Evolutionary conservation across 78 protist genomes (phyloP).

Genomic region (Dictyostelium purpureum): DNA sequence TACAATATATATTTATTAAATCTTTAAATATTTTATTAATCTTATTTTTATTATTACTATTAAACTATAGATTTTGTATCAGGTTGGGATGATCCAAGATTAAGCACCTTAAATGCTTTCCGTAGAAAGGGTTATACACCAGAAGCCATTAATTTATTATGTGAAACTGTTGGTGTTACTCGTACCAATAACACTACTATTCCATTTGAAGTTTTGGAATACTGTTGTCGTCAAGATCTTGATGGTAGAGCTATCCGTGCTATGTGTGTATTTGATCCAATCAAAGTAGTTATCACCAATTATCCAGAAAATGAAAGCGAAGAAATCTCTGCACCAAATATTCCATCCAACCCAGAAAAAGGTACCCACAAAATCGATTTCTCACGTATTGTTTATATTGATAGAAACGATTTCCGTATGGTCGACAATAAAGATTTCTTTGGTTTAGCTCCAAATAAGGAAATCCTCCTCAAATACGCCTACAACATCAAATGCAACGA

Average conservation of each 20-base stretch:
- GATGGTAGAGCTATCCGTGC: constrained; percentile 76
- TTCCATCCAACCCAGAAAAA: constrained; percentile 75
- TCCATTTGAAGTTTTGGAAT: constrained; percentile 78
- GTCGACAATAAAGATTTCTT: constrained; percentile 76
- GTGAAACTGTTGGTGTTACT: constrained; percentile 95
- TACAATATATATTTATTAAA: not conserved
- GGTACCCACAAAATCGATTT: constrained; percentile 86
- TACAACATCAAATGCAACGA: constrained; percentile 76
- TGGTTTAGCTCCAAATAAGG: constrained; percentile 91
- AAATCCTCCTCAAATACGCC: constrained; percentile 80
- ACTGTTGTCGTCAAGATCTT: constrained; percentile 61
- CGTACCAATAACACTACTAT: constrained; percentile 64
- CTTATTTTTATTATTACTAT: not conserved
- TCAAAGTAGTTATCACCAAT: constrained; percentile 84
- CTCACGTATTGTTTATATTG: constrained; percentile 88
- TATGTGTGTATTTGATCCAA: constrained; percentile 87
- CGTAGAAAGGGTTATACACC: constrained; percentile 97
- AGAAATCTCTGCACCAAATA: constrained; percentile 84
- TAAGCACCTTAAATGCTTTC: constrained; percentile 93
- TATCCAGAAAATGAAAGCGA: constrained; percentile 46
- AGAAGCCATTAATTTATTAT: constrained; percentile 90
- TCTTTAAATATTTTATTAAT: not conserved
- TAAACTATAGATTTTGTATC: constrained; percentile 50
- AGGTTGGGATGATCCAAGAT: constrained; percentile 99
- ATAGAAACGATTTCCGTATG: constrained; percentile 88